A percentile compares a stretch with the other conserved stretches of the same genome.
These are phyloP conservation scores for Daldinia sp. DNA, from an alignment of 2,329 filamentous ascomycete genomes.

Conservation along the genomic window DNA sequence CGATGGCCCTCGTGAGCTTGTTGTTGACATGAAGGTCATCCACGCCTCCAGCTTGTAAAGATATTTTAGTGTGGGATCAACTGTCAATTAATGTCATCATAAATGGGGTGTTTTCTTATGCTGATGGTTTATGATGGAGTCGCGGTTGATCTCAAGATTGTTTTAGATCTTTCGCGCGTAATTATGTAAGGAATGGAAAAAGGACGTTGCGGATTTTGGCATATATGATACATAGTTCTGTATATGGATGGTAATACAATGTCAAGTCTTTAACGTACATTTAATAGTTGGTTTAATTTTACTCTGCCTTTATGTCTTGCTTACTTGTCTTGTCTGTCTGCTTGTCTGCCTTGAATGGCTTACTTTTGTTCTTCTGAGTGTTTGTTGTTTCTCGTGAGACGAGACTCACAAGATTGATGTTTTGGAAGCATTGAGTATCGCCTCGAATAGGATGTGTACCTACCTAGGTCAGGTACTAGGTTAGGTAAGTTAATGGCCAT, in stretches of 20 bases:
- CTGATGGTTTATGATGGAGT: slow-evolving; percentile 37
- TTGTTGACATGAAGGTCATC: slow-evolving; percentile 98
- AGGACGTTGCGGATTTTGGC: slow-evolving; percentile 49
- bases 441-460: too few species aligned
- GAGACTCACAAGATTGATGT: too few species aligned
- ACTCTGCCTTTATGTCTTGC: background rate
- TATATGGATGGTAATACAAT: slow-evolving; percentile 51
- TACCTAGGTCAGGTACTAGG: too few species aligned
- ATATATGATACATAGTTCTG: slow-evolving; percentile 54
- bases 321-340: background rate
- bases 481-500: slow-evolving; percentile 14
- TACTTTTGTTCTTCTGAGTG: too few species aligned
- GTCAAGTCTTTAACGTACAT: slow-evolving; percentile 39
- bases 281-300: too few species aligned
- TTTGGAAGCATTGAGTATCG: too few species aligned
- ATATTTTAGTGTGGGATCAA: slow-evolving; percentile 40
- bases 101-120: slow-evolving; percentile 32
- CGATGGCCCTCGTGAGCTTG: slow-evolving; percentile 91
- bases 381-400: too few species aligned
- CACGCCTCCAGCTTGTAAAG: slow-evolving; percentile 76
- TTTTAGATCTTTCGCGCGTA: slow-evolving; percentile 33
- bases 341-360: too few species aligned
- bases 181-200: slow-evolving; percentile 44
- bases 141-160: slow-evolving; percentile 44
- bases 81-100: slow-evolving; percentile 41